A percentile compares a stretch with the other conserved stretches of the same genome.
Conservation (phyloP, 1,284 basidiomycete species). For the Sporisorium reilianum region DNA sequence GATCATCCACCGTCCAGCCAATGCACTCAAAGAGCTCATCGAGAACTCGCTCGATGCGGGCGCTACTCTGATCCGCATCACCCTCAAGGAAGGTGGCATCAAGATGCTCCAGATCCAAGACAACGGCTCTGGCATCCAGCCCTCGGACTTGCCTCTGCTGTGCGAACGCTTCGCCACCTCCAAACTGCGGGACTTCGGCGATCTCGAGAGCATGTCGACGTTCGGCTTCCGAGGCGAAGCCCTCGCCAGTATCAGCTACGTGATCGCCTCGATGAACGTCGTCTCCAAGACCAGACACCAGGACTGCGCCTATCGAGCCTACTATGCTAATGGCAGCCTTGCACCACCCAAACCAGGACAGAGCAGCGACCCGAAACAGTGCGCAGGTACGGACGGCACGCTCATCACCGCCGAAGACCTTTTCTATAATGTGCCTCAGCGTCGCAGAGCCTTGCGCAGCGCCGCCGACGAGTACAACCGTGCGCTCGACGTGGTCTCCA, state of each 20-base stretch:
- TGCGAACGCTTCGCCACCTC: constrained; percentile 97
- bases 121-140: constrained; percentile 88
- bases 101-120: constrained; percentile 96
- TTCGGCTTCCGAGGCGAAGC: constrained; percentile 99
- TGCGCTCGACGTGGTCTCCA: constrained; percentile 91
- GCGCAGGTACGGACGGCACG: constrained; percentile 94
- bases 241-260: constrained; percentile 94
- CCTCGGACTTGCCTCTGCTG: constrained; percentile 84
- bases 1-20: constrained; percentile 94
- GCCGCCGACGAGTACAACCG: constrained; percentile 91
- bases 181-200: constrained; percentile 87
- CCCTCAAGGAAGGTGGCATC: constrained; percentile 93
- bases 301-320: constrained; percentile 63
- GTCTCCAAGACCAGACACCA: constrained; percentile 77
- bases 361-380: constrained; percentile 77
- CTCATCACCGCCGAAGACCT: constrained; percentile 92
- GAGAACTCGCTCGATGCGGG: constrained; percentile 96
- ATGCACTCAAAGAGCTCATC: constrained; percentile 94
- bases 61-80: constrained; percentile 85
- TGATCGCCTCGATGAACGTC: constrained; percentile 83
- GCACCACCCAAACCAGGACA: constrained; percentile 56
- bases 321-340: constrained; percentile 56
- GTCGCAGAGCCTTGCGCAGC: constrained; percentile 85
- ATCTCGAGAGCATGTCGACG: constrained; percentile 85
- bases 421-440: constrained; percentile 93